Evolutionary conservation across 1,139 yeast species (phyloP), one percentile per base, ranked within the genome.

Genomic region (Candida sanyaensis): DNA sequence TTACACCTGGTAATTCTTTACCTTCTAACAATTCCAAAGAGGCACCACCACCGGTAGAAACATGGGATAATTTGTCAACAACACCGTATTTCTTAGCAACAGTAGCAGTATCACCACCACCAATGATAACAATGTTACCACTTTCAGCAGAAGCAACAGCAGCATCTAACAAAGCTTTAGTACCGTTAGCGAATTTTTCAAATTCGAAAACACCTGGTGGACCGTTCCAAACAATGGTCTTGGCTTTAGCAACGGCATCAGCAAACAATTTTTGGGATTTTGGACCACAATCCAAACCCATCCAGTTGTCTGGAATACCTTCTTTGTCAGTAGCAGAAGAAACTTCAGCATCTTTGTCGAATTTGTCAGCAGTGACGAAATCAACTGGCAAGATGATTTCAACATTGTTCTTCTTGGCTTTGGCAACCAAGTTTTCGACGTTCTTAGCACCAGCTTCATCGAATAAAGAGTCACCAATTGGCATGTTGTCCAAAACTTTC

Each of bases 71-170:
- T 80, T 91, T 88, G 69, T 88, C 96, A 63, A 89, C 93, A 57
- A 84, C 96, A 68, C 96, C 97, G 73, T 77, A 92, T 81, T 92
- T 92, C 88, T 91, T 91, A 64, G 97, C 97, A 59, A 91, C 98
- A 60, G 98, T 92, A 59, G 98, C 98, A 64, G 98, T 92, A 77
- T 92, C 98, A 81, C 98, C 98, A 84, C 98, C 98, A 72, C 98
- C 98, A 63, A 92, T 87, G 73, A 93, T 93, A 57, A 91, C 97
- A 60, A 96, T 89, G 80, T 90, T 86, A 67, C 96, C 97, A 53
- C 81, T 81, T 71, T 83, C 84, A 62, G 92, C 89, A 55, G 96
- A 88, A 69, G 81, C 78, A 61, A 90, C 96, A 64, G 86, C 85
- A 60, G 93, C 96, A 58, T 86, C 95, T 64, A 92, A 83, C 74